phyloP scores from a whole-genome alignment of 2,329 filamentous ascomycete genomes.

The Emergomyces pasteurianus region DNA sequence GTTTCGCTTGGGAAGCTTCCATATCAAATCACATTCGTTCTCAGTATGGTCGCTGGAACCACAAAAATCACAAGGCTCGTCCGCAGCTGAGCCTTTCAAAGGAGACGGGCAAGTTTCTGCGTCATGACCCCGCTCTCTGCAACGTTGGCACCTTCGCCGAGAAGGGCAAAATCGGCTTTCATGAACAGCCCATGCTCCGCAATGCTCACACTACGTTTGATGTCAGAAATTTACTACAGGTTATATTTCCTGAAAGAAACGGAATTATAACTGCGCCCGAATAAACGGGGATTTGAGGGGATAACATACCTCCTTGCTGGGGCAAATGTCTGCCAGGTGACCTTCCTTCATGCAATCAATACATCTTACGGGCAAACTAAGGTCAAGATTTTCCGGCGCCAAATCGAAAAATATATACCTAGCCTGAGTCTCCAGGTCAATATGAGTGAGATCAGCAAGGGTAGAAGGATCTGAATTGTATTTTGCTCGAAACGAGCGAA shows the following conservation, averaged over 20 bases:
- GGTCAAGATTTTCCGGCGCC: constrained; percentile 27
- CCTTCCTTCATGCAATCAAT: constrained; percentile 31
- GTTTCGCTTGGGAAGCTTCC: constrained; percentile 32
- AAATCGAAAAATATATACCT: constrained; percentile 30
- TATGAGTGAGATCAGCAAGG: constrained; percentile 26
- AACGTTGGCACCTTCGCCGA: constrained; percentile 40
- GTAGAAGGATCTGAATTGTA: constrained; percentile 23
- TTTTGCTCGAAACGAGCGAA: constrained; percentile 21
- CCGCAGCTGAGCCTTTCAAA: constrained; percentile 42
- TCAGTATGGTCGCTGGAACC: constrained; percentile 46
- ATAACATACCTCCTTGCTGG: constrained; percentile 29
- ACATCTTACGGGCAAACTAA: constrained; percentile 31
- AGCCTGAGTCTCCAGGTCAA: constrained; percentile 30
- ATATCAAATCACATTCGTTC: constrained; percentile 47
- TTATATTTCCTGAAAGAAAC: background rate
- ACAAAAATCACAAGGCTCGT: constrained; percentile 51
- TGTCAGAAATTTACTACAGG: background rate
- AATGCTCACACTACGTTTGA: constrained; percentile 29
- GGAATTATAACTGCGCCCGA: background rate
- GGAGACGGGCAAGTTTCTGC: constrained; percentile 44
- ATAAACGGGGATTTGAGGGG: background rate
- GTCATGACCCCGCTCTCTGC: constrained; percentile 51
- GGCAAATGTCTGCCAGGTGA: constrained; percentile 33
- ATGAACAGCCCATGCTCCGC: constrained; percentile 30
- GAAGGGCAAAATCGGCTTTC: constrained; percentile 28